Conservation (phyloP, 768 basidiomycete species). For the Pleurotus djamor region DNA sequence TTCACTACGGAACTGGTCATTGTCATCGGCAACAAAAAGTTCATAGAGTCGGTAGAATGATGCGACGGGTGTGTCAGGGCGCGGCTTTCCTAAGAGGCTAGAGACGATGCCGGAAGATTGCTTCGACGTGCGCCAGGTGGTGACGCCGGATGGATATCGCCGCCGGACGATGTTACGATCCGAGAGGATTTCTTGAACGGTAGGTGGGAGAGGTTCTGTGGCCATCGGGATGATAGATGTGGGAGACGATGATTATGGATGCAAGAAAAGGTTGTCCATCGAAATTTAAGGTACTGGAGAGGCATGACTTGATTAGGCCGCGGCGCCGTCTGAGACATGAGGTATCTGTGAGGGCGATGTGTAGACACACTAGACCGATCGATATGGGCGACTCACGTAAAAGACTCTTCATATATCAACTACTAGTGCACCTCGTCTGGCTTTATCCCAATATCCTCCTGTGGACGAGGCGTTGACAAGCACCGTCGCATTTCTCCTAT, state of each 20-base stretch:
- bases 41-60: conserved; percentile 21
- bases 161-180: not conserved
- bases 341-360: not conserved
- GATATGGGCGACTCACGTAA: too few species aligned
- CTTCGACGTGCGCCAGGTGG: not conserved
- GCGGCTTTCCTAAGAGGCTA: not conserved
- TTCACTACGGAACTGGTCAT: conserved; percentile 11
- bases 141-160: not conserved
- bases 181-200: not conserved
- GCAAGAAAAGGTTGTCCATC: not conserved
- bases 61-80: conserved; percentile 15
- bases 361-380: not conserved
- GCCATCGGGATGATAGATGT: not conserved
- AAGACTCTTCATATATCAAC: not conserved
- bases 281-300: not conserved
- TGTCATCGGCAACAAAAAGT: conserved; percentile 14
- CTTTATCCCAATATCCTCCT: not conserved
- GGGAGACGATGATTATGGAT: not conserved
- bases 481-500: not conserved
- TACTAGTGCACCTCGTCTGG: not conserved
- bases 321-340: not conserved
- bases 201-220: not conserved
- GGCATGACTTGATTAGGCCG: not conserved
- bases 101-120: not conserved
- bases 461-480: not conserved